Conservation (phyloP, 441 rosid species). For the Omphalea diandra region DNA sequence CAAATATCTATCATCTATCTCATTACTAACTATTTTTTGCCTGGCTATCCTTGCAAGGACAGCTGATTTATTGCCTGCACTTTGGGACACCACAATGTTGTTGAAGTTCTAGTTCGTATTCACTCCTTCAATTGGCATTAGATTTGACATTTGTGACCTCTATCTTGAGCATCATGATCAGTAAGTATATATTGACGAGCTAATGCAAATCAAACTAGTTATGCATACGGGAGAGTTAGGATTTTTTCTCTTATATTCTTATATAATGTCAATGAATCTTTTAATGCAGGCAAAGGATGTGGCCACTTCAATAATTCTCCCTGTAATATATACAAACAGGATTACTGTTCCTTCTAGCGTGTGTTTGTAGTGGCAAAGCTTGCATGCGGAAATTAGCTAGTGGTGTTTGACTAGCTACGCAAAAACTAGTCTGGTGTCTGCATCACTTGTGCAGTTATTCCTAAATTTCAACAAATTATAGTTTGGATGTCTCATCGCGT, state of each 20-base stretch:
- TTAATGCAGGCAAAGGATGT: not conserved
- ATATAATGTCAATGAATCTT: not conserved
- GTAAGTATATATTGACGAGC: not conserved
- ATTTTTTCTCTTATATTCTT: not conserved
- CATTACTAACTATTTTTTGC: not conserved
- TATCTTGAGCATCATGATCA: not conserved
- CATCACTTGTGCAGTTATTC: not conserved
- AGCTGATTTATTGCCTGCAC: not conserved
- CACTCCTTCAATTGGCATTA: constrained; percentile 17
- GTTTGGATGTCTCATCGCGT: not conserved
- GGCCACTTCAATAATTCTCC: not conserved
- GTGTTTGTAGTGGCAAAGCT: not conserved
- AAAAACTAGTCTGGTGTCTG: not conserved
- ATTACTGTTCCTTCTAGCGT: not conserved
- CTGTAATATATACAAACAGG: not conserved
- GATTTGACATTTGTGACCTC: not conserved
- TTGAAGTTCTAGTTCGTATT: constrained; percentile 19
- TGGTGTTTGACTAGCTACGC: not conserved
- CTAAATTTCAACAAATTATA: not conserved
- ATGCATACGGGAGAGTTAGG: not conserved
- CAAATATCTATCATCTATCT: not conserved
- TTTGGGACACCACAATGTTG: not conserved
- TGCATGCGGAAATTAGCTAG: not conserved
- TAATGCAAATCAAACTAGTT: not conserved
- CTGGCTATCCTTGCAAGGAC: not conserved